Evolutionary conservation across 768 basidiomycete species (phyloP).

Genomic region (Hygrocybe coccinea): DNA sequence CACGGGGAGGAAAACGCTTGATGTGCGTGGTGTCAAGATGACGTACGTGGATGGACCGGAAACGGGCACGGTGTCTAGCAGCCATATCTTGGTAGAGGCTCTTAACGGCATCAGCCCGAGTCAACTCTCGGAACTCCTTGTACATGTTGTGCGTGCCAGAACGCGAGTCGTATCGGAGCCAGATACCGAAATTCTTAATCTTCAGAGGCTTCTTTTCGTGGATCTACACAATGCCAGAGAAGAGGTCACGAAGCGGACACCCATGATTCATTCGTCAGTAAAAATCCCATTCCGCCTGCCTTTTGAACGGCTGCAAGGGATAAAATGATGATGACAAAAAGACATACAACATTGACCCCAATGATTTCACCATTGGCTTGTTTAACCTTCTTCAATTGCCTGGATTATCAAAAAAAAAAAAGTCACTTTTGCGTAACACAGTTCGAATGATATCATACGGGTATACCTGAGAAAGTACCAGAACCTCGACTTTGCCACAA

Average conservation of each 20-base stretch:
- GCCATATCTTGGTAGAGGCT: slow-evolving; percentile 99
- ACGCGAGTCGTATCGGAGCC: slow-evolving; percentile 99
- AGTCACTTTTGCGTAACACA: not conserved
- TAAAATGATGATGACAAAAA: slow-evolving; percentile 16
- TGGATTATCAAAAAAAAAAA: slow-evolving; percentile 20
- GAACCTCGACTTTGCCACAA: slow-evolving; percentile 98
- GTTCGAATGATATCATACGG: not conserved
- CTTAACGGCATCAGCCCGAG: slow-evolving; percentile 92
- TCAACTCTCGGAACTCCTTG: slow-evolving; percentile 97
- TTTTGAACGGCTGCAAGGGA: slow-evolving; percentile 76
- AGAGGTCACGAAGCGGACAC: not conserved
- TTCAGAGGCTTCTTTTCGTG: slow-evolving; percentile 96
- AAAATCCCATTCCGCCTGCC: slow-evolving; percentile 76
- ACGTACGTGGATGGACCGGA: slow-evolving; percentile 90
- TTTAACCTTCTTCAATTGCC: slow-evolving; percentile 98
- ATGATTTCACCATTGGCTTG: slow-evolving; percentile 99
- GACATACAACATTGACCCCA: slow-evolving; percentile 94
- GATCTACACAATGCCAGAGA: slow-evolving; percentile 72
- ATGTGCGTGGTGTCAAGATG: not conserved
- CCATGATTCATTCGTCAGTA: slow-evolving; percentile 29
- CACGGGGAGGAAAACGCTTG: too few relatives aligned
- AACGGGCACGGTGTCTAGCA: slow-evolving; percentile 96
- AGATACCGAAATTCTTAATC: slow-evolving; percentile 99
- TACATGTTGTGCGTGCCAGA: slow-evolving; percentile 99
- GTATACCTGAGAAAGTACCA: slow-evolving; percentile 96